These are phyloP conservation scores for Suillus discolor DNA, from an alignment of 768 basidiomycete genomes.

Conservation along the genomic window DNA sequence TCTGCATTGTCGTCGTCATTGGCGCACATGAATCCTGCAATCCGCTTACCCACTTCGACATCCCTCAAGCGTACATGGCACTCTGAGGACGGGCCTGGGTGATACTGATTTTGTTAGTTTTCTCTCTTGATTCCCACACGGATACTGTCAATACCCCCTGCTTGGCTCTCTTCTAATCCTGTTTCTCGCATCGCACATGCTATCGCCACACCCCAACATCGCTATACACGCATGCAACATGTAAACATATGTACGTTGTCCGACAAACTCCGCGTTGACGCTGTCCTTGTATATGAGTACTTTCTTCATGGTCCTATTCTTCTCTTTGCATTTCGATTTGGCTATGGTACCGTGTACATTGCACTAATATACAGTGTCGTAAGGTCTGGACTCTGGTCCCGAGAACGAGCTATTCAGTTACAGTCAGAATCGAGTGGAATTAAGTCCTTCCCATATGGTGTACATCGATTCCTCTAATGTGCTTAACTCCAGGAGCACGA, in stretches of 20 bases:
- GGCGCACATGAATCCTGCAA: slow-evolving; percentile 22
- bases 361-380: slow-evolving; percentile 5
- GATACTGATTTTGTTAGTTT: background rate
- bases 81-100: slow-evolving; percentile 21
- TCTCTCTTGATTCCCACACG: slow-evolving; percentile 2
- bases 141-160: background rate
- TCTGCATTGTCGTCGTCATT: slow-evolving; percentile 31
- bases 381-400: background rate
- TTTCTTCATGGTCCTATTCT: background rate
- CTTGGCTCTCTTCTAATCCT: background rate
- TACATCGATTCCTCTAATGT: background rate
- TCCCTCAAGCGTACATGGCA: slow-evolving; percentile 30
- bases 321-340: background rate
- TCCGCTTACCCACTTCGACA: slow-evolving; percentile 14
- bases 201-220: background rate
- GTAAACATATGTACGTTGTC: slow-evolving; percentile 2
- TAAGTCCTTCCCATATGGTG: background rate
- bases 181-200: slow-evolving; percentile 3
- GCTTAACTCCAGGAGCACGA: background rate
- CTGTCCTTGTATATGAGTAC: background rate
- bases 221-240: background rate
- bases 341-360: slow-evolving; percentile 2
- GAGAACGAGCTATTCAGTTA: background rate
- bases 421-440: background rate
- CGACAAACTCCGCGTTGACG: background rate